phyloP scores from a whole-genome alignment of 2,329 filamentous ascomycete species.

The Pezicula radicicola region DNA sequence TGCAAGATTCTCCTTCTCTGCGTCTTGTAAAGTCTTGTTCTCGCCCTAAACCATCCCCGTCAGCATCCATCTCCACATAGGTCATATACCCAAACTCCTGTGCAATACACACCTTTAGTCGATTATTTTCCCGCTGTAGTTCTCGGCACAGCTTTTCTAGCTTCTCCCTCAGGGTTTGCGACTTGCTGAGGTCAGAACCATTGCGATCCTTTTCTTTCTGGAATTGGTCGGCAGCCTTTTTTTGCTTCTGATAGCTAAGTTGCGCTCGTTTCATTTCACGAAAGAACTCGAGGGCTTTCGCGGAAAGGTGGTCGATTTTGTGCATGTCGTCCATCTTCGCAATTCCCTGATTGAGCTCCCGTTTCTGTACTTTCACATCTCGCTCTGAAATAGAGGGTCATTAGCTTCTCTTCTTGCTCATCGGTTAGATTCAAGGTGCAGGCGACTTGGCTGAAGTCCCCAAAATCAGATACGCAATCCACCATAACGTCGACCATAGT shows the following conservation, averaged over 20 bases:
- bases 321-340: slow-evolving; percentile 90
- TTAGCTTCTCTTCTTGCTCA: not conserved
- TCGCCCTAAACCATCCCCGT: slow-evolving; percentile 62
- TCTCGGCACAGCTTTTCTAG: slow-evolving; percentile 94
- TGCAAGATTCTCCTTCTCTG: slow-evolving; percentile 76
- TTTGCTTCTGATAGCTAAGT: slow-evolving; percentile 91
- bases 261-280: slow-evolving; percentile 95
- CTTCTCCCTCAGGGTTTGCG: slow-evolving; percentile 89
- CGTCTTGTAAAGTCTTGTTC: slow-evolving; percentile 86
- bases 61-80: slow-evolving; percentile 11
- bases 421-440: no score
- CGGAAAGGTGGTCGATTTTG: slow-evolving; percentile 86
- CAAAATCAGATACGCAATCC: no score
- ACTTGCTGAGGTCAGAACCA: slow-evolving; percentile 83
- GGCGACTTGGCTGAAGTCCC: no score
- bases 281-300: slow-evolving; percentile 86
- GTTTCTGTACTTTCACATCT: slow-evolving; percentile 90
- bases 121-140: slow-evolving; percentile 95
- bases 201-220: slow-evolving; percentile 95
- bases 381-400: slow-evolving; percentile 58
- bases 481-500: no score
- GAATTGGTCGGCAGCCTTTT: slow-evolving; percentile 88
- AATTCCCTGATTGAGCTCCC: slow-evolving; percentile 83
- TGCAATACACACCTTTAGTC: slow-evolving; percentile 71
- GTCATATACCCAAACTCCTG: slow-evolving; percentile 9